These are phyloP conservation scores for Tylopilus orsonianus DNA, from an alignment of 1,284 basidiomycete genomes.

Conservation along the genomic window DNA sequence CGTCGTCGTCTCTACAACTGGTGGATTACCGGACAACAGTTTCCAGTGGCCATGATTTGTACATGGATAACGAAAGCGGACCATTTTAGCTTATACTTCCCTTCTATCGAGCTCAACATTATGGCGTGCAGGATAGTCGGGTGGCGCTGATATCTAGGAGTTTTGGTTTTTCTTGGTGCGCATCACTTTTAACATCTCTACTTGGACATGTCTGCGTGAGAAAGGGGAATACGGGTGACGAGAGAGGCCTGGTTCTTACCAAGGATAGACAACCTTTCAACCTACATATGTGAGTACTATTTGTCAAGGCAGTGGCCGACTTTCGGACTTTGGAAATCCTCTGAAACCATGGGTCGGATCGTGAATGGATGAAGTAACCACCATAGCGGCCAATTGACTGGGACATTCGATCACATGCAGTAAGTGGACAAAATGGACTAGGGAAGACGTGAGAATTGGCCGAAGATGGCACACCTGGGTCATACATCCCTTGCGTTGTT, in stretches of 20 bases:
- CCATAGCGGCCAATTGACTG: too few species aligned
- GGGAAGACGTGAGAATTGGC: neutral
- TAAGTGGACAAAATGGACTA: neutral
- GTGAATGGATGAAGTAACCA: too few species aligned
- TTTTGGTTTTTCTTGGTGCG: constrained; percentile 76
- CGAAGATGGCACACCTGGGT: neutral
- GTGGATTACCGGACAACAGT: too few species aligned
- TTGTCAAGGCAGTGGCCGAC: constrained; percentile 93
- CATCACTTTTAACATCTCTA: constrained; percentile 97
- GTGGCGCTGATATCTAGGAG: constrained; percentile 83
- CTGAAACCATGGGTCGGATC: constrained; percentile 36
- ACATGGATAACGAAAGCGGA: too few species aligned
- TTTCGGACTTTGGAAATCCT: constrained; percentile 90
- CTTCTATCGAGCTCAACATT: constrained; percentile 83
- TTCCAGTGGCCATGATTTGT: too few species aligned
- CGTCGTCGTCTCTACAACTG: too few species aligned
- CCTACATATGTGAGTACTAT: constrained; percentile 89
- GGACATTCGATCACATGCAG: neutral
- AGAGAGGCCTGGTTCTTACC: constrained; percentile 71
- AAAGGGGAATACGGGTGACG: neutral
- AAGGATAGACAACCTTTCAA: constrained; percentile 91
- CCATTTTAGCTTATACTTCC: too few species aligned
- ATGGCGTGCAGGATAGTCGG: constrained; percentile 86
- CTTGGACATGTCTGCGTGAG: constrained; percentile 31
- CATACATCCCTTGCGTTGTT: neutral